Base-by-base conservation (phyloP, 2,329 filamentous ascomycete genomes). In the Fusarium papillatum region DNA sequence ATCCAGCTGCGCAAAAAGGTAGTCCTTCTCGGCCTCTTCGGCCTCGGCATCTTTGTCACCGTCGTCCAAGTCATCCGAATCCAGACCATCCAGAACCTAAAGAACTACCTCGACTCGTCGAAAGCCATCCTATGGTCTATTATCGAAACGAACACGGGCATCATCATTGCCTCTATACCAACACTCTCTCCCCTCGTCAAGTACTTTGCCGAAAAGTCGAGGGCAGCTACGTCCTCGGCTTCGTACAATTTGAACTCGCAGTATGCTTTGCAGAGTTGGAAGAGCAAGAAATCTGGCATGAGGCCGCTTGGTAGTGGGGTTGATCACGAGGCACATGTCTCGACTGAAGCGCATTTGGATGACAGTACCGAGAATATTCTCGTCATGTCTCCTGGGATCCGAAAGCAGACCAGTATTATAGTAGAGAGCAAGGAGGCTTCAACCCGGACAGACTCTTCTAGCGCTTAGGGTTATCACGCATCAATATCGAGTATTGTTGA, bases 31-130 rank as follows among this genome's bases (percentile, higher is more conserved):
- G 78, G 78, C 8, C 79, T 88, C 29, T 88, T 88, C 75, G 81
- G 82, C 8, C 82, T 89, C 22, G 87, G 87, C 22, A 78, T 86
- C 66, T 88, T 89, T 79, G 84, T 88, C 50, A 88, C 86, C 6
- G 71, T 86, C 60, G 86, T 88, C 66, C 87, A 88, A 75, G 83
- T 87, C 63, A 83, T 89, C 64, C 87, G 87, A 16, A 86, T 89
- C 70, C 83, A 85, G 67, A 87, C 84, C 19, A 84, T 89, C 72
- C 81, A 81, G 34, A 82, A 81, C 22, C 82, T 88, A 4, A 72
- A 77, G 41, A 85, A 84, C 74, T 86, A 86, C 70, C 83, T 85
- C 29, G 85, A 88, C 77, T 86, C 83, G 14, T 81, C 85, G 5
- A 72, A 79, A 9, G 76, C 84, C 19, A 83, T 87, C 48, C 78